Evolutionary conservation across 176 grass and related monocot genomes (phyloP).

Genomic region (Eleusine coracana): DNA sequence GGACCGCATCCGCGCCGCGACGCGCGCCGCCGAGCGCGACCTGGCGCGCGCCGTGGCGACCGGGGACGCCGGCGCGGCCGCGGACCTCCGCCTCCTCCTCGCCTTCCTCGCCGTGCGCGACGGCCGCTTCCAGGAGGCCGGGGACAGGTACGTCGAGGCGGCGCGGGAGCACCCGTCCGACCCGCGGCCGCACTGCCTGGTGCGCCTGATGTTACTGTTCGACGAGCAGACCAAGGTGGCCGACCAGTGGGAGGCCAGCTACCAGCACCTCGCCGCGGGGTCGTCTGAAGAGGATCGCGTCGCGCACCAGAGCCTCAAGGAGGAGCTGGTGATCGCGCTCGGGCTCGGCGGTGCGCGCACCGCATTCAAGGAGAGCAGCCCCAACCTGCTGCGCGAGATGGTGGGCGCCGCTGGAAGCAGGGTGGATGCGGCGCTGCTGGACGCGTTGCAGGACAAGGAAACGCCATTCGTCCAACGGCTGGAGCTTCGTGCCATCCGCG

Average conservation of each 20-base stretch:
- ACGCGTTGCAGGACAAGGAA: neutral
- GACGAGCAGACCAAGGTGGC: neutral
- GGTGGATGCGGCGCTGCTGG: neutral
- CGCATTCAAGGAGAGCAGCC: neutral
- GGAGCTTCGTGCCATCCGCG: neutral
- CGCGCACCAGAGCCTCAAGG: neutral
- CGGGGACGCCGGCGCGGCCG: neutral
- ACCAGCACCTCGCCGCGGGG: neutral
- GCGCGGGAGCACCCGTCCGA: conserved; percentile 1
- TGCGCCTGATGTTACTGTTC: neutral
- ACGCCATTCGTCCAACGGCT: neutral
- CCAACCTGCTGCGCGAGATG: neutral
- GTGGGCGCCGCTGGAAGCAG: neutral
- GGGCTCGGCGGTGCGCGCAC: neutral
- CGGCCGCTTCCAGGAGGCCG: conserved; percentile 1
- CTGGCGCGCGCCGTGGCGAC: neutral
- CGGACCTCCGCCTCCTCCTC: conserved; percentile 22
- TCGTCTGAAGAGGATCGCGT: neutral
- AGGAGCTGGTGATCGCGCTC: neutral
- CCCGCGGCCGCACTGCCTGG: conserved; percentile 11
- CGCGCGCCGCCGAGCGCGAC: neutral
- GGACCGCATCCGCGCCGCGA: neutral
- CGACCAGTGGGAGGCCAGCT: neutral
- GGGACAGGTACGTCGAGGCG: neutral
- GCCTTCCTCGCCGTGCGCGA: conserved; percentile 27